Percentiles rank a stretch among this genome's conserved stretches.
phyloP scores from a whole-genome alignment of 2,329 filamentous ascomycete genomes.

The Exophiala oligosperma region DNA sequence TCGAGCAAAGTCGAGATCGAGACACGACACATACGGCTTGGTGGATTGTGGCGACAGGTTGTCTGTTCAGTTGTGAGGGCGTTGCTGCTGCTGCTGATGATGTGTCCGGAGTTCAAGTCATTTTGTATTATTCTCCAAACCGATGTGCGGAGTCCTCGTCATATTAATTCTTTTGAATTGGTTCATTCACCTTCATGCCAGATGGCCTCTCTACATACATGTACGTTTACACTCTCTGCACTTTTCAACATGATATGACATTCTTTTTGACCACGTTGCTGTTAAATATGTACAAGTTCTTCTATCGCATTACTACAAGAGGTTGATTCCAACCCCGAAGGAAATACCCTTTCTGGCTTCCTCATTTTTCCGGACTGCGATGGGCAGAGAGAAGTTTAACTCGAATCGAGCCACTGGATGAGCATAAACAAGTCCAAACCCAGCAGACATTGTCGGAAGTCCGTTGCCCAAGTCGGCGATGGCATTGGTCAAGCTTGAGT shows the following conservation, averaged over 20 bases:
- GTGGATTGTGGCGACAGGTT: not conserved
- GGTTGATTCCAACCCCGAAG: constrained; percentile 95
- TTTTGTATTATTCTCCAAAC: not conserved
- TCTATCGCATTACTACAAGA: constrained; percentile 61
- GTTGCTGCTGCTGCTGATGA: not conserved
- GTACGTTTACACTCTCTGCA: not conserved
- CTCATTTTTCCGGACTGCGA: constrained; percentile 80
- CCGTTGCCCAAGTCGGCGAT: constrained; percentile 71
- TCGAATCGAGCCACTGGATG: constrained; percentile 93
- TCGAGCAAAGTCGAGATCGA: no score
- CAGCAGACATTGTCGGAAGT: constrained; percentile 80
- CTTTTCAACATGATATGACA: not conserved
- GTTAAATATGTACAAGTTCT: constrained; percentile 21
- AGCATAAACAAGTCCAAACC: constrained; percentile 88
- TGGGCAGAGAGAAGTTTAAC: constrained; percentile 87
- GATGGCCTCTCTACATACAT: constrained; percentile 6
- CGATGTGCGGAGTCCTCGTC: not conserved
- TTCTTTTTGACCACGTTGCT: constrained; percentile 28
- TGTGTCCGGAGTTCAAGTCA: not conserved
- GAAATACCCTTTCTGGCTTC: constrained; percentile 87
- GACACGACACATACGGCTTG: no score
- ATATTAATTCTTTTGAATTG: no score
- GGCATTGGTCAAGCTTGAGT: constrained; percentile 54
- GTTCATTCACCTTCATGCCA: not conserved
- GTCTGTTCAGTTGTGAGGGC: no score